Percentiles rank a stretch among this genome's conserved stretches.
Conservation (phyloP, 805 yeast genomes). For the Kazachstania kunashirensis region DNA sequence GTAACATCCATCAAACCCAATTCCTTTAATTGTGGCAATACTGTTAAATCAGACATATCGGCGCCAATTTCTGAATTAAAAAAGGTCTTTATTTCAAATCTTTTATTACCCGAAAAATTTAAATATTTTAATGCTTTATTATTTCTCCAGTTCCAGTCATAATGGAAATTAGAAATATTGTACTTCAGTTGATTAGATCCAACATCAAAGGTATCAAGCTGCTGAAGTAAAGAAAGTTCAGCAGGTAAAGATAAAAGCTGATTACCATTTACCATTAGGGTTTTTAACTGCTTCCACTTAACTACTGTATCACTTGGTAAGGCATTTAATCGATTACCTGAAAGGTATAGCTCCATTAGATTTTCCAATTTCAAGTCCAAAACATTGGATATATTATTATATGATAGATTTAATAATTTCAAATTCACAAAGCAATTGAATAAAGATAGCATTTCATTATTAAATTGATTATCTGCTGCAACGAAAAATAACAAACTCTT, state of each 20-base stretch:
- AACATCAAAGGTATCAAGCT: slow-evolving; percentile 69
- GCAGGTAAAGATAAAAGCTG: slow-evolving; percentile 81
- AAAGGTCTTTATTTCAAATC: slow-evolving; percentile 75
- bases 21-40: slow-evolving; percentile 57
- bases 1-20: slow-evolving; percentile 94
- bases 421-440: slow-evolving; percentile 51
- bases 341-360: slow-evolving; percentile 57
- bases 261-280: slow-evolving; percentile 70
- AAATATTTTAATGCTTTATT: slow-evolving; percentile 66
- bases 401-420: slow-evolving; percentile 61
- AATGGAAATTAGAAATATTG: slow-evolving; percentile 87
- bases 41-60: slow-evolving; percentile 49
- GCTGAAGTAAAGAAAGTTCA: slow-evolving; percentile 61
- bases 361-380: slow-evolving; percentile 59
- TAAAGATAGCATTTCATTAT: slow-evolving; percentile 64
- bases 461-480: slow-evolving; percentile 75
- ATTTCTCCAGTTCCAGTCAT: slow-evolving; percentile 96
- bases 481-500: slow-evolving; percentile 47
- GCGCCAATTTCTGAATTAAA: slow-evolving; percentile 40
- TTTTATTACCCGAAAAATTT: slow-evolving; percentile 85
- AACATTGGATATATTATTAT: slow-evolving; percentile 75
- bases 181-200: slow-evolving; percentile 86
- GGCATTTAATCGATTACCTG: slow-evolving; percentile 73
- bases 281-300: slow-evolving; percentile 49
- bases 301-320: slow-evolving; percentile 77